phyloP scores from a whole-genome alignment of 2,329 filamentous ascomycete genomes.

The Graphium sp. region DNA sequence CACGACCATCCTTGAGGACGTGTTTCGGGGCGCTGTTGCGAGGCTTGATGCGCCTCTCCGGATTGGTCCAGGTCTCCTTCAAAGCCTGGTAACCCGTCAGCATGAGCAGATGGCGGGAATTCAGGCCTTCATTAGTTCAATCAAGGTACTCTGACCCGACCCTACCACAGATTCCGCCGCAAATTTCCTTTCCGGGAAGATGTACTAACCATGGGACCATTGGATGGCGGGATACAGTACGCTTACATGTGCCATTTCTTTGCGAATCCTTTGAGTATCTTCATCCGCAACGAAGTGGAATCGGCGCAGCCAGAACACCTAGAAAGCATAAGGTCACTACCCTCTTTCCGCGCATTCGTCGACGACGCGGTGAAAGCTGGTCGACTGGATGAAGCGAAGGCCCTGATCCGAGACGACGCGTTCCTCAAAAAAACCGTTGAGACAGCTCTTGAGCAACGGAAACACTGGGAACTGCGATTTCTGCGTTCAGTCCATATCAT shows the following conservation, averaged over 20 bases:
- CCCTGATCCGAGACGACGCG: conserved; percentile 42
- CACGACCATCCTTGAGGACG: conserved; percentile 51
- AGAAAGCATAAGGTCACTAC: conserved; percentile 49
- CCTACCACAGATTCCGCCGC: too few relatives aligned
- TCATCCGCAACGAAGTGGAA: conserved; percentile 23
- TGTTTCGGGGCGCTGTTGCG: conserved; percentile 51
- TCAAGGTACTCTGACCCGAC: conserved; percentile 34
- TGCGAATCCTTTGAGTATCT: conserved; percentile 55
- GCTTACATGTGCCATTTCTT: conserved; percentile 79
- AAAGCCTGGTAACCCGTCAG: conserved; percentile 52
- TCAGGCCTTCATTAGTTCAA: conserved; percentile 50
- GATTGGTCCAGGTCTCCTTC: conserved; percentile 46
- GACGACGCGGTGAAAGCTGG: conserved; percentile 27
- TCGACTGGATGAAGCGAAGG: conserved; percentile 23
- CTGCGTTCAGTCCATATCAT: conserved; percentile 31
- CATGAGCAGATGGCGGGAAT: conserved; percentile 63
- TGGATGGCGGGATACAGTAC: too few relatives aligned
- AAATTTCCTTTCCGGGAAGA: neutral
- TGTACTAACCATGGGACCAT: conserved; percentile 1
- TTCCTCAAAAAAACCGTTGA: conserved; percentile 29
- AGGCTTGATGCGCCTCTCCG: conserved; percentile 37
- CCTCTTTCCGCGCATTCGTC: conserved; percentile 46
- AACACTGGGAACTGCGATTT: conserved; percentile 23
- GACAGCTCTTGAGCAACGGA: conserved; percentile 11
- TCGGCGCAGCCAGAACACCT: conserved; percentile 42